Evolutionary conservation across 75 land plant genomes (phyloP), one percentile per base, ranked within the genome.

Genomic region (Chamaecyparis obtusa): DNA sequence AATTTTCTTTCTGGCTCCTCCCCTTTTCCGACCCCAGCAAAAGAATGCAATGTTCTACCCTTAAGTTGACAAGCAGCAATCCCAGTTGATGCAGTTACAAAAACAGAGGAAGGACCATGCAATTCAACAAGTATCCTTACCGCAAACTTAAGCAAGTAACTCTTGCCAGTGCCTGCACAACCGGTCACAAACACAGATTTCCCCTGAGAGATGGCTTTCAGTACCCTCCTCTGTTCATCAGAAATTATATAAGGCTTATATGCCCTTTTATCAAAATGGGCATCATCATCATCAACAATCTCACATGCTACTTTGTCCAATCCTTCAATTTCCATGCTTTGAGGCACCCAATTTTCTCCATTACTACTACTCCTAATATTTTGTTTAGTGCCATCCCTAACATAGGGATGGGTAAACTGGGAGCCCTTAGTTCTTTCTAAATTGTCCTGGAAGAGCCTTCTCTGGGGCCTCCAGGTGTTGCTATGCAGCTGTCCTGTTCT

Each of bases 81-180:
- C 17, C 97, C 97, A n/a, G 95, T 96, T 16, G 96, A 91, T 35
- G 96, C 97, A 5, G 95, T 94, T 27, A 94, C 95, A 90, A 88
- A 96, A 44, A 96, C 96, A n/a, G 67, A 19, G 1, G 76, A 39
- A 5, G 82, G 75, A 21, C 88, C 91, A 85, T 94, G 84, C 60
- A 89, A 85, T 13, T 86, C 85, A 51, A 79, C 83, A 33, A 96
- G 89, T 19, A 64, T 54, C 33, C 84, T 55, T 14, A 92, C 89
- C 5, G 92, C 89, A 64, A 90, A 80, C 80, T 88, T 80, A 46
- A 96, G 86, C 84, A 96, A 72, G 36, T 91, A 87, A 82, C 94
- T 94, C 86, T 95, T 94, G 2, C 96, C 97, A 16, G 97, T 96
- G 43, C 97, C 97, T 2, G 97, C 96, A 33, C 96, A 94, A n/a